Conservation (phyloP, 768 basidiomycete genomes). For the Phylloporus sp. region DNA sequence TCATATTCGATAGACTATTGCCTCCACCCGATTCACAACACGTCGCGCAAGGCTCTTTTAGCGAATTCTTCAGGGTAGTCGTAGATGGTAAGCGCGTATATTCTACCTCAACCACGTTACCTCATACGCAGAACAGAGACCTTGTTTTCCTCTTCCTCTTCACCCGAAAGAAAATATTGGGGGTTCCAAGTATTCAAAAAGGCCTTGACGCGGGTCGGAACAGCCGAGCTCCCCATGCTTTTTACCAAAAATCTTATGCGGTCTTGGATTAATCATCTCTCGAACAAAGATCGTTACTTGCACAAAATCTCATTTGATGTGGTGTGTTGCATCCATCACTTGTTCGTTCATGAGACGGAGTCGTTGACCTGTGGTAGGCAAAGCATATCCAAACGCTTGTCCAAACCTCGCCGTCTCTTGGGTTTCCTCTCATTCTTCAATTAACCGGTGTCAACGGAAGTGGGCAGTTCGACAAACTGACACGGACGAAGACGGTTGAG, state of each 20-base stretch:
- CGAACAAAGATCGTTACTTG: slow-evolving; percentile 80
- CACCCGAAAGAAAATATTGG: slow-evolving; percentile 88
- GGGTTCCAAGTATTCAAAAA: slow-evolving; percentile 91
- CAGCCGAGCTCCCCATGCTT: slow-evolving; percentile 73
- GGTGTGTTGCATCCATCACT: slow-evolving; percentile 40
- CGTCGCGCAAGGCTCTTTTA: slow-evolving; percentile 57
- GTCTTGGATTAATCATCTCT: slow-evolving; percentile 94
- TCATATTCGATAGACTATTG: slow-evolving; percentile 74
- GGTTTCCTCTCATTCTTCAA: slow-evolving; percentile 81
- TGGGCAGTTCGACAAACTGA: slow-evolving; percentile 87
- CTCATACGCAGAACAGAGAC: slow-evolving; percentile 53
- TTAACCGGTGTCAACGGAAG: slow-evolving; percentile 80
- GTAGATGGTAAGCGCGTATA: slow-evolving; percentile 73
- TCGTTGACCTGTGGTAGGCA: slow-evolving; percentile 42
- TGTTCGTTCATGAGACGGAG: neutral
- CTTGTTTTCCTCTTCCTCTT: slow-evolving; percentile 79
- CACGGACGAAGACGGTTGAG: slow-evolving; percentile 91
- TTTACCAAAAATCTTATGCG: slow-evolving; percentile 96
- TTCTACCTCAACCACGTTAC: neutral
- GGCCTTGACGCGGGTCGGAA: slow-evolving; percentile 62
- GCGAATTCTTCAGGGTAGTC: slow-evolving; percentile 86
- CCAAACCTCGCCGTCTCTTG: slow-evolving; percentile 69
- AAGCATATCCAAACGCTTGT: slow-evolving; percentile 73
- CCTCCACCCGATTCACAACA: slow-evolving; percentile 39
- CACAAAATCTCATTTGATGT: slow-evolving; percentile 86